phyloP scores from a whole-genome alignment of 495 filamentous ascomycete genomes.

The Aspergillus campestris region DNA sequence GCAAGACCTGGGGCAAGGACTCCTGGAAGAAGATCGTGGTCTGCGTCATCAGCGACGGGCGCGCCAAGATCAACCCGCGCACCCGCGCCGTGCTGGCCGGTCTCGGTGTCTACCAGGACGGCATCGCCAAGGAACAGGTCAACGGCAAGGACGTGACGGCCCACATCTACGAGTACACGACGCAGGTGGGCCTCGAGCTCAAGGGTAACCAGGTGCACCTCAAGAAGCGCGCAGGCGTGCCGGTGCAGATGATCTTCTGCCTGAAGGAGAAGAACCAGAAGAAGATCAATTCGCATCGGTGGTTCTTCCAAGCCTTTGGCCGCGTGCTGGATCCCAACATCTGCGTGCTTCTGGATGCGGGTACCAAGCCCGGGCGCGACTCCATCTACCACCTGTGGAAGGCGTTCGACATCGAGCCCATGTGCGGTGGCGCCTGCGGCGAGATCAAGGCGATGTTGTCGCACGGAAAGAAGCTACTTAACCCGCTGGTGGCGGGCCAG shows the following conservation, averaged over 20 bases:
- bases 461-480: constrained; percentile 83
- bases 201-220: constrained; percentile 83
- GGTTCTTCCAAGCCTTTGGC: constrained; percentile 99
- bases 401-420: constrained; percentile 94
- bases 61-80: constrained; percentile 93
- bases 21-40: constrained; percentile 99
- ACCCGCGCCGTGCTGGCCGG: constrained; percentile 84
- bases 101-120: constrained; percentile 96
- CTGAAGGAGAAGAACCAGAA: constrained; percentile 99
- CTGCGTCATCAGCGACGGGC: constrained; percentile 95
- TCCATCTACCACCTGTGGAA: constrained; percentile 99
- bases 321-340: constrained; percentile 89
- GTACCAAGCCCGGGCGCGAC: constrained; percentile 84
- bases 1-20: constrained; percentile 97
- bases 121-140: constrained; percentile 97
- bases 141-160: constrained; percentile 96
- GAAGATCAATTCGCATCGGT: constrained; percentile 99
- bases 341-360: constrained; percentile 92
- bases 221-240: constrained; percentile 62
- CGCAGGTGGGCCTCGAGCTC: constrained; percentile 77
- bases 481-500: constrained; percentile 91
- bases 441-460: constrained; percentile 99
- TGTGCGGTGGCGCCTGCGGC: constrained; percentile 94
- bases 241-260: constrained; percentile 97
- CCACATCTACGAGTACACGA: constrained; percentile 99